Conservation (phyloP, 176 grass and related monocot genomes). For the Aegilops umbellulata region DNA sequence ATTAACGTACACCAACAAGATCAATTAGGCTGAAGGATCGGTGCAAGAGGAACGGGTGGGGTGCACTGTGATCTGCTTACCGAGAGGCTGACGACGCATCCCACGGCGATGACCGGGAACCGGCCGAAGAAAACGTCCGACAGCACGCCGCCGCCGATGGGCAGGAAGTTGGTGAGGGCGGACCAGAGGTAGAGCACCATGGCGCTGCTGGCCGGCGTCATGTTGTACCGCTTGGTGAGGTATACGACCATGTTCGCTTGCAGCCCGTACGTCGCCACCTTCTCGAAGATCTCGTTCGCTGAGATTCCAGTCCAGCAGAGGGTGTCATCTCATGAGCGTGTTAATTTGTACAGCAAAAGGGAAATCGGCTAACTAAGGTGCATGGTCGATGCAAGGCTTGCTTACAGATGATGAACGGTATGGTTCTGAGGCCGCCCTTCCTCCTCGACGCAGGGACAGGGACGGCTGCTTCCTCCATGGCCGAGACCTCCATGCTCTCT, state of each 20-base stretch:
- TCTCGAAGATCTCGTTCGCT: conserved; percentile 83
- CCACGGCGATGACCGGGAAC: conserved; percentile 55
- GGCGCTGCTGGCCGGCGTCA: conserved; percentile 25
- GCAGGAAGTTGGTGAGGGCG: conserved; percentile 47
- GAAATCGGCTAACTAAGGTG: neutral
- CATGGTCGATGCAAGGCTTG: neutral
- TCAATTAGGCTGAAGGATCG: neutral
- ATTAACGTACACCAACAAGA: neutral
- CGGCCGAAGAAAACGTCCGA: conserved; percentile 55
- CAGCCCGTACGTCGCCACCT: conserved; percentile 53
- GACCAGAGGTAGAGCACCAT: conserved; percentile 42
- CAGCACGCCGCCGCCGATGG: conserved; percentile 56
- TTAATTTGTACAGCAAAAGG: neutral
- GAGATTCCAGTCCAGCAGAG: neutral
- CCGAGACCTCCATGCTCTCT: conserved; percentile 38
- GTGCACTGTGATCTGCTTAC: conserved; percentile 24
- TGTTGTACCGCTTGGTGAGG: conserved; percentile 48
- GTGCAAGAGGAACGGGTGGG: neutral
- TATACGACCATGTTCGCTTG: conserved; percentile 66
- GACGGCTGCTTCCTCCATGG: conserved; percentile 36
- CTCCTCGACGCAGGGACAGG: conserved; percentile 4
- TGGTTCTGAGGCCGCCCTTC: conserved; percentile 63
- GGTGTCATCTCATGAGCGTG: neutral
- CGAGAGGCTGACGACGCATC: conserved; percentile 41
- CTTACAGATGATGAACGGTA: conserved; percentile 76